Conservation (phyloP, 495 filamentous ascomycete genomes). For the Penicillium diatomitis region DNA sequence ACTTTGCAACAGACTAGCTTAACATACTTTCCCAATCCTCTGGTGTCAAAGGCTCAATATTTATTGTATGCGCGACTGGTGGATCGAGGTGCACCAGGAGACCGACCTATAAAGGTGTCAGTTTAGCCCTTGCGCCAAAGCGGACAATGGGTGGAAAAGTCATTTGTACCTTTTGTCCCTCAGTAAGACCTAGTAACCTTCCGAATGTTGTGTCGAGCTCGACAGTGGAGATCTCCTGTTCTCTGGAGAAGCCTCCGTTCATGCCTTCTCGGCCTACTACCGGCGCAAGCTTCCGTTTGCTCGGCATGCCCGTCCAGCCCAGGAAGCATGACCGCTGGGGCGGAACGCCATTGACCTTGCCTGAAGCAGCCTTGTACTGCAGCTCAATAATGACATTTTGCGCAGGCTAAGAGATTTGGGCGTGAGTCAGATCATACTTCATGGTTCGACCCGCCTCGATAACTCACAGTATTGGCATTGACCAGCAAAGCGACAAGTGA, state of each 20-base stretch:
- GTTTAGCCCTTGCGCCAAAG: slow-evolving; percentile 6
- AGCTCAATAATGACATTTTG: slow-evolving; percentile 97
- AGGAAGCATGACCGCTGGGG: slow-evolving; percentile 65
- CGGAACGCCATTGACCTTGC: slow-evolving; percentile 32
- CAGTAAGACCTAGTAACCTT: slow-evolving; percentile 65
- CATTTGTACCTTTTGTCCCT: slow-evolving; percentile 70
- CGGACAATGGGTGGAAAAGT: slow-evolving; percentile 2
- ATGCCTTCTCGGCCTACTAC: slow-evolving; percentile 67
- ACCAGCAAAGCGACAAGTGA: slow-evolving; percentile 73
- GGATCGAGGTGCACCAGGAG: slow-evolving; percentile 78
- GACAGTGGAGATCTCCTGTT: slow-evolving; percentile 64
- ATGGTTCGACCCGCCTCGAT: background rate
- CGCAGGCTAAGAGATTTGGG: slow-evolving; percentile 47
- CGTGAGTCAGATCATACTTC: slow-evolving; percentile 8
- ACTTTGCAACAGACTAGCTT: no score
- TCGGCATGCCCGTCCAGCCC: slow-evolving; percentile 96
- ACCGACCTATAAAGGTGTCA: slow-evolving; percentile 42
- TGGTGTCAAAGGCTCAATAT: slow-evolving; percentile 90
- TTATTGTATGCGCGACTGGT: slow-evolving; percentile 79
- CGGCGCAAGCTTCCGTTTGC: slow-evolving; percentile 67
- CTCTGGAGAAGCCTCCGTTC: slow-evolving; percentile 47
- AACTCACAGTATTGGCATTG: slow-evolving; percentile 75
- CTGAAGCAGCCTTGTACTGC: slow-evolving; percentile 45
- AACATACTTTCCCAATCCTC: slow-evolving; percentile 83
- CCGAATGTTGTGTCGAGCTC: slow-evolving; percentile 89